Evolutionary conservation across 345 rosid genomes (phyloP).

Genomic region (rapeseed (Brassica napus)): Da-Ae NC_063437.1:16798501-16799000

Average conservation of each 20-base stretch:
- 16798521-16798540: no score
- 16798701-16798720: conserved; percentile 81
- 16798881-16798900: background rate
- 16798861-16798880: background rate
- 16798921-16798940: background rate
- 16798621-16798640: conserved; percentile 87
- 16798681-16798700: conserved; percentile 74
- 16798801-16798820: background rate
- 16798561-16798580: conserved; percentile 51
- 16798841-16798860: background rate
- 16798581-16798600: conserved; percentile 86
- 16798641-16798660: conserved; percentile 96
- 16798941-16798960: background rate
- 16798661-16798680: conserved; percentile 77
- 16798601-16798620: conserved; percentile 87
- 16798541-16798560: no score
- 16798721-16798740: conserved; percentile 41
- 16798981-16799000: background rate
- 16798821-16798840: background rate
- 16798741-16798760: background rate
- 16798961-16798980: no score
- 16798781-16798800: background rate
- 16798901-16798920: background rate
- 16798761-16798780: background rate
- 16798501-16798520: no score